These are phyloP conservation scores for Rhynchosporium graminicola DNA, from an alignment of 2,329 filamentous ascomycete genomes.

Conservation along the genomic window DNA sequence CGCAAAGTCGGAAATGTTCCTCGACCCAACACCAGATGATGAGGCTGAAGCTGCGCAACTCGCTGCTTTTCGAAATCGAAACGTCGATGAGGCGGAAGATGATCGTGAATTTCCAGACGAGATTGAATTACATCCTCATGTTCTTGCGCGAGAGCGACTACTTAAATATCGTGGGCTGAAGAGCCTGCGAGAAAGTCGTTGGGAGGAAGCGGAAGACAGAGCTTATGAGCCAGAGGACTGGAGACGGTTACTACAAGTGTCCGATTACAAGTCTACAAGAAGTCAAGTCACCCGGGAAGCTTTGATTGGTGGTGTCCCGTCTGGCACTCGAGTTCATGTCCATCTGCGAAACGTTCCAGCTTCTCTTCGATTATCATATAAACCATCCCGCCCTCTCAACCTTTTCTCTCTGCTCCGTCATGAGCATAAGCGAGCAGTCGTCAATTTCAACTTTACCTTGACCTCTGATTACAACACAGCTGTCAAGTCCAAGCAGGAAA, in stretches of 20 bases:
- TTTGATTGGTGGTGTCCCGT: slow-evolving; percentile 80
- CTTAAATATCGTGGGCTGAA: slow-evolving; percentile 89
- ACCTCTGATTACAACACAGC: slow-evolving; percentile 74
- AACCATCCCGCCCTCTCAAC: slow-evolving; percentile 62
- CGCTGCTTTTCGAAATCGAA: slow-evolving; percentile 75
- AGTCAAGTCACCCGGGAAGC: slow-evolving; percentile 78
- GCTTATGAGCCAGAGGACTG: slow-evolving; percentile 89
- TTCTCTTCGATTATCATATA: slow-evolving; percentile 54
- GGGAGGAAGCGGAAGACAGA: slow-evolving; percentile 86
- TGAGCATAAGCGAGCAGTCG: slow-evolving; percentile 88
- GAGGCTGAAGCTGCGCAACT: slow-evolving; percentile 78
- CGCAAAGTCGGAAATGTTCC: slow-evolving; percentile 88
- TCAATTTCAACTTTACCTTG: slow-evolving; percentile 88
- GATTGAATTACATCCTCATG: slow-evolving; percentile 88
- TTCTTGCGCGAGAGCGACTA: slow-evolving; percentile 81
- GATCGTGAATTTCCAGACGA: slow-evolving; percentile 97
- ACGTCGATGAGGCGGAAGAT: slow-evolving; percentile 79
- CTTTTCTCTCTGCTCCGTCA: slow-evolving; percentile 88
- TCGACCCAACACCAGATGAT: slow-evolving; percentile 74
- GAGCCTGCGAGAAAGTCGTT: slow-evolving; percentile 81
- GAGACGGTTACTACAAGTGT: slow-evolving; percentile 79
- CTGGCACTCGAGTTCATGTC: slow-evolving; percentile 81
- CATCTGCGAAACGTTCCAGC: slow-evolving; percentile 65
- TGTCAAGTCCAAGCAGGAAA: slow-evolving; percentile 87
- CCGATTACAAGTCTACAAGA: slow-evolving; percentile 85